A percentile compares a stretch with the other conserved stretches of the same genome.
Conservation (phyloP, 1,284 basidiomycete genomes). For the Melampsora larici-populina region DNA sequence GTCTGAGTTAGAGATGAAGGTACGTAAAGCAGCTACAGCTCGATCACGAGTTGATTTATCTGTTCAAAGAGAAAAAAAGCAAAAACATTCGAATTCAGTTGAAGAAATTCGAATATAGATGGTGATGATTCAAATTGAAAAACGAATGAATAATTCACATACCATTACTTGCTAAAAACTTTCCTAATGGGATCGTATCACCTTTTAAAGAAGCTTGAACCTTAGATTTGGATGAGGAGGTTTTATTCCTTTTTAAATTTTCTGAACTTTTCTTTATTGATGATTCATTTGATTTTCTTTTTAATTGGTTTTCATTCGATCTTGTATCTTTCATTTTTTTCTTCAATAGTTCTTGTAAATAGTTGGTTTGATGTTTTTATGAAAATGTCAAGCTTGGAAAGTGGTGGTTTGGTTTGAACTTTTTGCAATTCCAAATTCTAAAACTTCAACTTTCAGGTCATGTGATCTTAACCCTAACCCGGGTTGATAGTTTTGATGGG, state of each 20-base stretch:
- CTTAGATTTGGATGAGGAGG: neutral
- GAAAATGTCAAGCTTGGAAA: no score
- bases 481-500: no score
- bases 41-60: slow-evolving; percentile 37
- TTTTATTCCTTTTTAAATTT: neutral
- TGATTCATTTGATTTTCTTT: no score
- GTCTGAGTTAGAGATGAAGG: slow-evolving; percentile 12
- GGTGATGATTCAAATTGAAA: neutral
- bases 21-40: slow-evolving; percentile 27
- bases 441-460: no score
- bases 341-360: no score
- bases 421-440: no score
- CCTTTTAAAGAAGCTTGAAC: slow-evolving; percentile 30
- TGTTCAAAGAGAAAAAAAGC: neutral
- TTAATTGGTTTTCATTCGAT: no score
- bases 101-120: no score
- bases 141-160: slow-evolving; percentile 48
- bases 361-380: no score
- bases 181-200: slow-evolving; percentile 65
- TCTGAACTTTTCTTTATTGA: neutral
- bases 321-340: no score
- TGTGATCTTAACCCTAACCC: no score
- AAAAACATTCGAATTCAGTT: neutral
- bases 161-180: slow-evolving; percentile 87
- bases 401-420: no score